Base-by-base conservation (phyloP, 768 basidiomycete species). In the Phylloporus arenicola region DNA sequence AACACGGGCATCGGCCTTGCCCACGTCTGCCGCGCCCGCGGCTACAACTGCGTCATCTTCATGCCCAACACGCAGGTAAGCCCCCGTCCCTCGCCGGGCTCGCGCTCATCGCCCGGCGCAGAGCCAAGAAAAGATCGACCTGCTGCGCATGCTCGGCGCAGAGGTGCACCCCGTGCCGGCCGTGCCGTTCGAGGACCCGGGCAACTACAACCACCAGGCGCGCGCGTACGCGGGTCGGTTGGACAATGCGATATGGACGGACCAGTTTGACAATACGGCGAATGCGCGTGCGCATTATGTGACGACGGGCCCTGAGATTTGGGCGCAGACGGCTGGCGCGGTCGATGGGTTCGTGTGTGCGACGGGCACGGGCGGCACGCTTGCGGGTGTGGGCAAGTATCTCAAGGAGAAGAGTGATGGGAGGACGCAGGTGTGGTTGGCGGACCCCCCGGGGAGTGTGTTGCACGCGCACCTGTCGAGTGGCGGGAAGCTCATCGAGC, bases 81-180 rank as follows among this genome's bases (percentile, higher is more conserved):
- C 29, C 29, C 27, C 27, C 27, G 6, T 6, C 27, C 27, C 7
- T 4, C 9, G 6, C 27, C 1, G 27, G n/a, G n/a, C n/a, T n/a
- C 27, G 27, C 22, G 27, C 27, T 29, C 27, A 29, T 3, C 9
- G 27, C 27, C 27, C 4, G 7, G 27, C 27, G 6, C 27, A 96
- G 87, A 92, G 88, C 65, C 93, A 95, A 72, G 95, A 99, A 65
- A 99, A 99, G 75, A 96, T 98, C 48, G 95, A 99, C 69, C 82
- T 99, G 25, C 76, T 99, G 48, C 84, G 85, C 47, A 95, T 99
- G 95, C 80, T 99, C 20, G 96, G 96, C 25, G 95, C 96, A 5
- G 95, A 98, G 59, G 95, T 99, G 30, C 76, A 90, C 61, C 89
- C 96, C 30, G 96, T 99, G 2, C 92, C 96, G 16, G 94, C 95